Evolutionary conservation across 352 stramenopile species (phyloP), one percentile per base, ranked within the genome.

Genomic region (Globisporangium abappressorium): DNA sequence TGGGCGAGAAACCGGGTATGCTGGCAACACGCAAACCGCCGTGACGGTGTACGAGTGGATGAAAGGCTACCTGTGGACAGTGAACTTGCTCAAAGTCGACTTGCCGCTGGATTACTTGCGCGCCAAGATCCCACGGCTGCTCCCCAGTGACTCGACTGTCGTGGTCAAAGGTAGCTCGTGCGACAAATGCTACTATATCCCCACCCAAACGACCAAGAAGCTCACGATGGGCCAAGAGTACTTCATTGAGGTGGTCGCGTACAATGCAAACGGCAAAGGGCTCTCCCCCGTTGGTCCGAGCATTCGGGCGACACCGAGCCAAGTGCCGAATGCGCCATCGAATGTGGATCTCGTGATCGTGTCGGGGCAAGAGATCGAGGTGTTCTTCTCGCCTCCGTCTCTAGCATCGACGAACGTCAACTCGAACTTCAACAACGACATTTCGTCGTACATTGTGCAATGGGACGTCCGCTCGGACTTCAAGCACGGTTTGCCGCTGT

Each of bases 391-490:
- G 34, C 85, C 93, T 36, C 94, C 93, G 3, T 53, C 74, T 0
- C 63, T 91, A 3, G 70, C 77, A 11, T 76, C 71, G 0, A 77
- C 77, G 34, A 90, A 81, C 63, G 76, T 89, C 53, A 84, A 75
- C 41, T 81, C 85, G 11, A 81, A 82, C 47, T 86, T 88, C 58
- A 92, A 94, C 74, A 91, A 83, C 64, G 88, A 96, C 59, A 97
- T 98, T 49, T 84, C 78, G 43, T 80, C 83, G 1, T 98, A 97
- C 69, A 85, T 94, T 57, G 76, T 97, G 7, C 91, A 98, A 73
- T 98, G 92, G 91, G 90, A 97, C 63, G 76, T 82, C 20, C 68
- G 63, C 1, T 68, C 74, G 30, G 74, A 79, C 7, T 97, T 97
- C 56, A 87, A 82, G 57, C 86, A 93, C 54, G 84, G 82, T 0